Base-by-base conservation (phyloP, 2,329 filamentous ascomycete species). In the Fusarium subtropicale region DNA sequence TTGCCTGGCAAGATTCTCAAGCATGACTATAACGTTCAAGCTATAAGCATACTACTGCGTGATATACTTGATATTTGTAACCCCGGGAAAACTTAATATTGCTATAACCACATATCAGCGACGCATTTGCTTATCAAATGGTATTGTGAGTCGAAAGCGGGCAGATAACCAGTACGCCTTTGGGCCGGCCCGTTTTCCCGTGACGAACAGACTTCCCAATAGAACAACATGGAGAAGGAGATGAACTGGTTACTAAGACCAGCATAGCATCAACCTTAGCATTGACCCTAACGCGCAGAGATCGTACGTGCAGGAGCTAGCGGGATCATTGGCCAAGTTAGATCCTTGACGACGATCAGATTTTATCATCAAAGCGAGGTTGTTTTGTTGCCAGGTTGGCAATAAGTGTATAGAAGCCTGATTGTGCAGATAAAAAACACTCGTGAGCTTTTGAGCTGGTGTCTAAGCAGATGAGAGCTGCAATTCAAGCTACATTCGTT, bases 291-390 rank as follows among this genome's bases (percentile, higher is more conserved):
- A 41, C 34, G 15, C 18, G 22, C 41, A 26, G 50, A 33, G 31
- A 57, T 36, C 26, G 18, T 28, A 38, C 22, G 51, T 68, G 41
- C 28, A 36, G 31, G 39, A 39, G 50, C 47, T 54, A 42, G 52
- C 44, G 38, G 46, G 46, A 45, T 34, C 60, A 47, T 54, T 66
- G 50, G 48, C 60, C 34, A 44, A 48, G 41, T 50, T 42, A 26
- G 39, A 51, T 45, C 55, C 55, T 55, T 20, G 51, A 34, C 26
- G 66, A 62, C 53, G 60, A 69, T 69, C 56, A 69, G 39, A 36
- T 60, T 36, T 30, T 57, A 33, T 50, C 38, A 33, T 53, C 42
- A 33, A 56, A 53, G 31, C 36, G 30, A 52, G 15, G 46, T 52
- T 20, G 31, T 42, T 26, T 31, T 44, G 30, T 39, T 20, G 13